Evolutionary conservation across 2,329 filamentous ascomycete genomes (phyloP).

Genomic region (Cytospora paraplurivora): DNA sequence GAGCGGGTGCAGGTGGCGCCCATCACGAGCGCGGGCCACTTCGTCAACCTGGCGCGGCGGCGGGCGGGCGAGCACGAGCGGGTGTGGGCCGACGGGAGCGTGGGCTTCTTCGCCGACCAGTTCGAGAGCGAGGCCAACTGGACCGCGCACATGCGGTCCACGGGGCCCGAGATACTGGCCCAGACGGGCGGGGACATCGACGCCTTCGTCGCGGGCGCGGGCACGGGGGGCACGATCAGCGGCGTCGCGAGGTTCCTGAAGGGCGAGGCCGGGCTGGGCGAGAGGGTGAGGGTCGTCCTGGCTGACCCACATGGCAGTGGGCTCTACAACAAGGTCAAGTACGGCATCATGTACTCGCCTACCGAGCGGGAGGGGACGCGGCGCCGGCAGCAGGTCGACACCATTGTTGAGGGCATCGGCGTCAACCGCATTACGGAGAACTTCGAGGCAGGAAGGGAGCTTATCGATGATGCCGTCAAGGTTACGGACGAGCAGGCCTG

Average conservation of each 20-base stretch:
- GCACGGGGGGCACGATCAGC: conserved; percentile 90
- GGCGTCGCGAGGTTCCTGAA: conserved; percentile 86
- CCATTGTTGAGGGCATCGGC: conserved; percentile 92
- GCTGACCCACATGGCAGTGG: conserved; percentile 95
- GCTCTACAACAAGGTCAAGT: conserved; percentile 85
- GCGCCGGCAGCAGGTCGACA: conserved; percentile 88
- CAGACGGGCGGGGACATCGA: conserved; percentile 77
- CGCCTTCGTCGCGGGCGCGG: conserved; percentile 90
- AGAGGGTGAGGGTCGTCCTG: conserved; percentile 70
- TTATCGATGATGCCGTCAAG: conserved; percentile 87
- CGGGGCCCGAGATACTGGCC: conserved; percentile 84
- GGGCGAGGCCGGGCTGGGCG: conserved; percentile 57
- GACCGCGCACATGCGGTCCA: conserved; percentile 77
- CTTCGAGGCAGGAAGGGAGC: conserved; percentile 81
- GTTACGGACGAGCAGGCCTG: conserved; percentile 89
- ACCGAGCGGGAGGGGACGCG: conserved; percentile 91
- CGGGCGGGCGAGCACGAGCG: conserved; percentile 75
- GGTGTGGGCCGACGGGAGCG: conserved; percentile 59
- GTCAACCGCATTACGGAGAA: conserved; percentile 94
- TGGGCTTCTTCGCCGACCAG: conserved; percentile 93
- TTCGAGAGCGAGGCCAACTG: conserved; percentile 93
- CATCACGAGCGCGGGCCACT: conserved; percentile 91
- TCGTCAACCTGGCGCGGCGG: conserved; percentile 84
- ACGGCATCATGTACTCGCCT: conserved; percentile 92
- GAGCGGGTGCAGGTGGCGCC: conserved; percentile 88